These are phyloP conservation scores for Fusarium ambrosium DNA, from an alignment of 2,329 filamentous ascomycete species.

Conservation along the genomic window DNA sequence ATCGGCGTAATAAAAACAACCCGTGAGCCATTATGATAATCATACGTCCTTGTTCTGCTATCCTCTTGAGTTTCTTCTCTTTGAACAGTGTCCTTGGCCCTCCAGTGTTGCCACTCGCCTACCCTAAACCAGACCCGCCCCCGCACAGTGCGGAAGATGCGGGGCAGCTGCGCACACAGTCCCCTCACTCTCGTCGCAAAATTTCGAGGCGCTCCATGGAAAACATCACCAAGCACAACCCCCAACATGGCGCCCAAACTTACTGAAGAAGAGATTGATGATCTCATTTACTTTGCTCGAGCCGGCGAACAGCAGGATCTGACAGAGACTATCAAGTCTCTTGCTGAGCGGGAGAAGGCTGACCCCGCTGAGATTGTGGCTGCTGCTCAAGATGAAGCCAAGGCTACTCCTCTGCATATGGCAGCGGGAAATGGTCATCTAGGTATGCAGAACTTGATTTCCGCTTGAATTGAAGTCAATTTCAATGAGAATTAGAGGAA, in stretches of 20 bases:
- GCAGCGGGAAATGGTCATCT: slow-evolving; percentile 90
- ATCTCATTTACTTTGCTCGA: slow-evolving; percentile 89
- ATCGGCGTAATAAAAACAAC: too few relatives aligned
- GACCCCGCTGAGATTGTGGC: slow-evolving; percentile 74
- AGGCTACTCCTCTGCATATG: slow-evolving; percentile 90
- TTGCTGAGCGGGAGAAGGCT: slow-evolving; percentile 73
- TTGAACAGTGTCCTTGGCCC: neutral
- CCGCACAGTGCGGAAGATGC: slow-evolving; percentile 54
- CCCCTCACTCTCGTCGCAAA: slow-evolving; percentile 54
- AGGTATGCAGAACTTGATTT: slow-evolving; percentile 63
- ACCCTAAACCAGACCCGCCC: slow-evolving; percentile 39
- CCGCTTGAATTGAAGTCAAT: neutral
- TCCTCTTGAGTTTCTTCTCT: neutral
- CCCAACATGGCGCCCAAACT: slow-evolving; percentile 66
- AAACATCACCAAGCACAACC: slow-evolving; percentile 25
- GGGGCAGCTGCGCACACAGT: slow-evolving; percentile 53
- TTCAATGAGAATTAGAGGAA: neutral
- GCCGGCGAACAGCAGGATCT: slow-evolving; percentile 82
- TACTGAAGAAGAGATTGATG: slow-evolving; percentile 86
- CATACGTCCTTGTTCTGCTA: neutral
- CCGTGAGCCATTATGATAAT: too few relatives aligned
- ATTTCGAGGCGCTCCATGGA: slow-evolving; percentile 45
- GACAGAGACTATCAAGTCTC: slow-evolving; percentile 66
- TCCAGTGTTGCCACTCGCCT: neutral
- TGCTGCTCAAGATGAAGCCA: slow-evolving; percentile 79